Evolutionary conservation across 805 yeast species (phyloP).

Genomic region (Soucietia sequanensis): DNA sequence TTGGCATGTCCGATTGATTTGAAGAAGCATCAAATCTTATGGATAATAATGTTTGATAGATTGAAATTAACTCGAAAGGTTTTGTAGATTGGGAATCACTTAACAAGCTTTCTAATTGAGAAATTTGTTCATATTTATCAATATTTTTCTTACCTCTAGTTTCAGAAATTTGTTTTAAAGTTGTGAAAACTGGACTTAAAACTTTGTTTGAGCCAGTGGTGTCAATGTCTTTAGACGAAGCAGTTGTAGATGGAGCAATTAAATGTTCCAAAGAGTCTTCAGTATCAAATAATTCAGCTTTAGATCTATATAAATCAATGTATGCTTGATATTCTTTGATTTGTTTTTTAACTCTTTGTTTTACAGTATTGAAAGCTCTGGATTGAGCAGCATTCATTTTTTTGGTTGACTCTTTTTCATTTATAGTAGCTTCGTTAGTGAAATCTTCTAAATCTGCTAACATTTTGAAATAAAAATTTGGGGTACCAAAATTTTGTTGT

Average conservation of each 20-base stretch:
- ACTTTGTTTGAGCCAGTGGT: conserved; percentile 40
- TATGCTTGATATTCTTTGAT: conserved; percentile 64
- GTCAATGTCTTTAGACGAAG: conserved; percentile 30
- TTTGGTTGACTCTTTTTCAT: conserved; percentile 55
- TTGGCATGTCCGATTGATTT: conserved; percentile 68
- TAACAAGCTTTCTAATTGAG: conserved; percentile 63
- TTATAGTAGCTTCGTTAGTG: conserved; percentile 50
- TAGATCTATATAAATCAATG: conserved; percentile 57
- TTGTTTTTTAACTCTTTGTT: conserved; percentile 84
- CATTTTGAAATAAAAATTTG: conserved; percentile 66
- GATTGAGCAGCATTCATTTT: conserved; percentile 80
- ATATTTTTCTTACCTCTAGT: conserved; percentile 95
- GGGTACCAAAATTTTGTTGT: conserved; percentile 76
- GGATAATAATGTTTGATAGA: conserved; percentile 80
- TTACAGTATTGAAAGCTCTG: conserved; percentile 81
- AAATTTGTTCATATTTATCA: conserved; percentile 77
- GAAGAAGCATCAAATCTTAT: conserved; percentile 80
- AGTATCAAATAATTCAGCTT: conserved; percentile 72
- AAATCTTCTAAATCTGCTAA: conserved; percentile 72
- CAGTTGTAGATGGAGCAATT: conserved; percentile 27
- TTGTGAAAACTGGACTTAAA: conserved; percentile 58
- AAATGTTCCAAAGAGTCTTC: conserved; percentile 45
- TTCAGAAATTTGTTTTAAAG: conserved; percentile 74
- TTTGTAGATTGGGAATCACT: conserved; percentile 19
- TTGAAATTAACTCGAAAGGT: conserved; percentile 74